These are phyloP conservation scores for Macadamia integrifolia DNA, from an alignment of 164 flowering plant genomes.

Conservation along the genomic window DNA sequence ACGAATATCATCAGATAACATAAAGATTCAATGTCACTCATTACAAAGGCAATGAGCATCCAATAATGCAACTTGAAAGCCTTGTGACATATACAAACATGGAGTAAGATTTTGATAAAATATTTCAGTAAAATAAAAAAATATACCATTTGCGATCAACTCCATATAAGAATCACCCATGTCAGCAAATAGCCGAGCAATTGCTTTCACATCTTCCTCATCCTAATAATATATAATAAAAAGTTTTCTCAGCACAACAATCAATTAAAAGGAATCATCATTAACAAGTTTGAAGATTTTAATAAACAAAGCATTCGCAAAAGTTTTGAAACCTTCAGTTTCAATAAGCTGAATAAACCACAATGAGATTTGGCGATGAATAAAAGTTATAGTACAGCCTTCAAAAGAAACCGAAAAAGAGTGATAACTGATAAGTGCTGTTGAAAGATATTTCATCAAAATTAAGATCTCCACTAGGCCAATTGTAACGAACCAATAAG, in stretches of 20 bases:
- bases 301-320: neutral
- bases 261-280: neutral
- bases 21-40: neutral
- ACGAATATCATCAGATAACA: too few species aligned
- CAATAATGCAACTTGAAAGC: conserved; percentile 1
- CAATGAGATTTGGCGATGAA: neutral
- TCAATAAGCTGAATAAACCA: conserved; percentile 1
- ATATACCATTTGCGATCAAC: conserved; percentile 86
- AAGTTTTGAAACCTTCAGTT: conserved; percentile 3
- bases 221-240: conserved; percentile 45
- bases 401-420: neutral
- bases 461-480: too few species aligned
- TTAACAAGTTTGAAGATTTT: too few species aligned
- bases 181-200: conserved; percentile 94
- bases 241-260: neutral
- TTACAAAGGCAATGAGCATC: neutral
- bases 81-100: neutral
- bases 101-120: neutral
- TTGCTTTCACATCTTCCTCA: conserved; percentile 96
- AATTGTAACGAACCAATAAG: too few species aligned
- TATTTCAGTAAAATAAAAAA: neutral
- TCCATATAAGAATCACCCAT: conserved; percentile 98
- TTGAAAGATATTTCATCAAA: neutral
- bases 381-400: neutral
- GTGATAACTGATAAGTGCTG: neutral